Evolutionary conservation across 2,329 filamentous ascomycete genomes (phyloP).

Genomic region (Microascus cirrosus): DNA sequence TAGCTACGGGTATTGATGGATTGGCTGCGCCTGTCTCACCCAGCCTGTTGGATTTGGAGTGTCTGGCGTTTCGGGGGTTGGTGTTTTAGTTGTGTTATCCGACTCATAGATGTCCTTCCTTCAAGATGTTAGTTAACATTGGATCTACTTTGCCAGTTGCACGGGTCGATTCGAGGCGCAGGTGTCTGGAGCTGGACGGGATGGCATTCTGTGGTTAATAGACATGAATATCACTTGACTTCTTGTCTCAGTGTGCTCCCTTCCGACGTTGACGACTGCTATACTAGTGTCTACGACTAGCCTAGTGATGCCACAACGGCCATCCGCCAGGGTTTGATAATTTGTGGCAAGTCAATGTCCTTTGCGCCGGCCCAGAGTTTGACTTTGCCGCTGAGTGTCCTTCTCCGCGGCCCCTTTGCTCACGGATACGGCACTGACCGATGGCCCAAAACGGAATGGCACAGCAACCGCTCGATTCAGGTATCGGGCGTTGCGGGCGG

Average conservation of each 20-base stretch:
- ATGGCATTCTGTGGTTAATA: neutral
- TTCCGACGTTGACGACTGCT: no score
- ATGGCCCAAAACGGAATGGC: no score
- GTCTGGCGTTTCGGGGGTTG: neutral
- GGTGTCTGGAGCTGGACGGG: neutral
- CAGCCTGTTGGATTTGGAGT: neutral
- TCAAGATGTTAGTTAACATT: neutral
- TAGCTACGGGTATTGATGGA: constrained; percentile 38
- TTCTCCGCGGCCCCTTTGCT: no score
- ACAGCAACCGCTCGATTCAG: neutral
- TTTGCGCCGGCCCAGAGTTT: no score
- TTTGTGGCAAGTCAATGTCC: no score
- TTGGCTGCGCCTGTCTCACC: neutral
- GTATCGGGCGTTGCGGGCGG: neutral
- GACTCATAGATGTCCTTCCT: neutral
- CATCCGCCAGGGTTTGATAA: no score
- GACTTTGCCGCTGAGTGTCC: no score
- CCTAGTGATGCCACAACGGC: no score
- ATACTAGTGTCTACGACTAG: no score
- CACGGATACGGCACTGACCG: no score
- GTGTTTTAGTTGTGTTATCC: neutral
- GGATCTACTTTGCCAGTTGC: neutral
- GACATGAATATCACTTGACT: neutral
- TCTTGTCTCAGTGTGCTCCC: no score
- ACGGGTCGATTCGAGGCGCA: neutral